These are phyloP conservation scores for Talaromyces borbonicus DNA, from an alignment of 495 filamentous ascomycete genomes.

Conservation along the genomic window DNA sequence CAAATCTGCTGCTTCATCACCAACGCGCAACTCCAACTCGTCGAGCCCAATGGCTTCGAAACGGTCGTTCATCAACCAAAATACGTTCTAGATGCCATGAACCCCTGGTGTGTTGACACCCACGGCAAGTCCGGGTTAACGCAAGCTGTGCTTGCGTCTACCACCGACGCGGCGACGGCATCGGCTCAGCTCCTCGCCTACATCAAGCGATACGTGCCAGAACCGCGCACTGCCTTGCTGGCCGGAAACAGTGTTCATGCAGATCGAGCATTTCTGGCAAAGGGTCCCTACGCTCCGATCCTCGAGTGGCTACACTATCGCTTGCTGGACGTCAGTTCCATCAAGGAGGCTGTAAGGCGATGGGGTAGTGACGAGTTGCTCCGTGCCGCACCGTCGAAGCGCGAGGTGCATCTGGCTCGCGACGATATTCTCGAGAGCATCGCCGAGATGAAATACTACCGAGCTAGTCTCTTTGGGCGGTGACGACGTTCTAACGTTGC, in stretches of 20 bases:
- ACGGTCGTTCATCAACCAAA: conserved; percentile 66
- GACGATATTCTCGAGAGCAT: conserved; percentile 95
- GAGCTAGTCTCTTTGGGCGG: conserved; percentile 22
- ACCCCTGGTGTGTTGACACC: conserved; percentile 55
- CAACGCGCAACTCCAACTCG: conserved; percentile 59
- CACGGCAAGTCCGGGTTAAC: conserved; percentile 70
- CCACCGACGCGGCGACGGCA: conserved; percentile 59
- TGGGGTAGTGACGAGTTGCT: conserved; percentile 62
- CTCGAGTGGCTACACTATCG: conserved; percentile 76
- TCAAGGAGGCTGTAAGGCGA: conserved; percentile 79
- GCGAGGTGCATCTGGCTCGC: conserved; percentile 66
- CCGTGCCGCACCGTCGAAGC: conserved; percentile 56
- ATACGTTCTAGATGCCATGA: conserved; percentile 66
- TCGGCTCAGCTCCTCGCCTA: conserved; percentile 67
- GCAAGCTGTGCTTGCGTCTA: conserved; percentile 61
- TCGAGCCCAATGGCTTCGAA: conserved; percentile 73
- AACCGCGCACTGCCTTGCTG: conserved; percentile 54
- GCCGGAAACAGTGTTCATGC: conserved; percentile 91
- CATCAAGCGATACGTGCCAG: conserved; percentile 58
- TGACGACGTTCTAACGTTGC: background rate
- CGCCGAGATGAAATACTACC: conserved; percentile 78
- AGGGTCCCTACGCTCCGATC: conserved; percentile 61
- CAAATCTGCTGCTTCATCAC: conserved; percentile 94
- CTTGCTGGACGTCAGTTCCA: conserved; percentile 78
- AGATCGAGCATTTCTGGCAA: conserved; percentile 72